Conservation (phyloP, 139 green algal genomes). For the Nannochloris sp. region DNA sequence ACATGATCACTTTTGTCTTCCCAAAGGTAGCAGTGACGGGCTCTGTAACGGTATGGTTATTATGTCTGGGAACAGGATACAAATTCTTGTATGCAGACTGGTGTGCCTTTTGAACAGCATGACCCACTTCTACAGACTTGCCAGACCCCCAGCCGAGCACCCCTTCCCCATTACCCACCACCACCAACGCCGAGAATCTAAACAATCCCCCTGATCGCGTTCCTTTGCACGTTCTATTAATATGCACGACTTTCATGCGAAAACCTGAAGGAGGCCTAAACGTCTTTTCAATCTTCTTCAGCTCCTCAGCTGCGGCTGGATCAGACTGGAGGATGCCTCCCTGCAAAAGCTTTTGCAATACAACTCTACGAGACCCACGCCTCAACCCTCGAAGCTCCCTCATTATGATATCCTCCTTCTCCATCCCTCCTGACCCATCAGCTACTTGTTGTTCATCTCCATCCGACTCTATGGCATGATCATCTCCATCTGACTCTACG, state of each 20-base stretch:
- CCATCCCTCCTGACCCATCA: not conserved
- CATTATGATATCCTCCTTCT: constrained; percentile 15
- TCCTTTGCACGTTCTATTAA: constrained; percentile 33
- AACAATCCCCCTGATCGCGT: constrained; percentile 26
- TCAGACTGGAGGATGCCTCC: constrained; percentile 21
- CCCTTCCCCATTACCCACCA: constrained; percentile 35
- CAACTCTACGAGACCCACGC: constrained; percentile 9
- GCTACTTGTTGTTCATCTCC: not conserved
- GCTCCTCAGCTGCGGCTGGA: constrained; percentile 15
- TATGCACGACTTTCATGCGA: constrained; percentile 24
- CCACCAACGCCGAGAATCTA: constrained; percentile 26
- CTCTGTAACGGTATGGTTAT: constrained; percentile 28
- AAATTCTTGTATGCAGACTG: constrained; percentile 23
- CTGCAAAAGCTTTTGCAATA: constrained; percentile 25
- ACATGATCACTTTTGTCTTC: constrained; percentile 25
- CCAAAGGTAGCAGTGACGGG: constrained; percentile 22
- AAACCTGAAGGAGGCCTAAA: constrained; percentile 11
- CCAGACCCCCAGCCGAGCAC: constrained; percentile 33
- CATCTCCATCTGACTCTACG: not conserved
- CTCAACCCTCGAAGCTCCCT: constrained; percentile 15
- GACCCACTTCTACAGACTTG: constrained; percentile 24
- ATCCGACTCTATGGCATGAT: not conserved
- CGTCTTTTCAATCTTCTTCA: constrained; percentile 19
- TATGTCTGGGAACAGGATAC: constrained; percentile 26
- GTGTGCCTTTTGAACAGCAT: constrained; percentile 28